Evolutionary conservation across 2,329 filamentous ascomycete genomes (phyloP).

Genomic region (Exophiala spinifera): DNA sequence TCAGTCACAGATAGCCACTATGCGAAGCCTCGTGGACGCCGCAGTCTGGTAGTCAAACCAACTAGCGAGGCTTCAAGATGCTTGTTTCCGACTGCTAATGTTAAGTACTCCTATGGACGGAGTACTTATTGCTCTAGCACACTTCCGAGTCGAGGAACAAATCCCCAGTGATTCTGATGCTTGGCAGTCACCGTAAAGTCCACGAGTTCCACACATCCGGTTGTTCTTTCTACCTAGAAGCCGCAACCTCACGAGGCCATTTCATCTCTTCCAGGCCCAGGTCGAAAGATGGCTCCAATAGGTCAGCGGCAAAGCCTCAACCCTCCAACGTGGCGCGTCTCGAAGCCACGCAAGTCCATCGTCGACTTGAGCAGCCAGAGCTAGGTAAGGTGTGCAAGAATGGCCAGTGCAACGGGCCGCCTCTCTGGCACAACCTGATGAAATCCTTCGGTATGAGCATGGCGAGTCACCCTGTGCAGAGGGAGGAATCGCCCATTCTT

Average conservation of each 20-base stretch:
- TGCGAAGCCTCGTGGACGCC: too few relatives aligned
- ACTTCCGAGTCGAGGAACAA: too few relatives aligned
- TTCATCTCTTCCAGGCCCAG: neutral
- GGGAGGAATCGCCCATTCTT: too few relatives aligned
- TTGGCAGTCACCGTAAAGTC: too few relatives aligned
- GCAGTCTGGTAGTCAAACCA: too few relatives aligned
- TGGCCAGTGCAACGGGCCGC: constrained; percentile 33
- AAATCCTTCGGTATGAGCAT: constrained; percentile 34
- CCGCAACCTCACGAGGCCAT: neutral
- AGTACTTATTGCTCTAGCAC: too few relatives aligned
- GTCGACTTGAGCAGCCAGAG: neutral
- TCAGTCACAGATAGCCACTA: too few relatives aligned
- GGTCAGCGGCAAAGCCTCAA: neutral
- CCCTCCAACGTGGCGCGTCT: neutral
- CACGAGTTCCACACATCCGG: too few relatives aligned
- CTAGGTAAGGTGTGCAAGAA: constrained; percentile 36
- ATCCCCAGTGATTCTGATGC: too few relatives aligned
- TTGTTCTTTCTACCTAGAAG: neutral
- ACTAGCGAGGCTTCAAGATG: too few relatives aligned
- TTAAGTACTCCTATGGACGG: too few relatives aligned
- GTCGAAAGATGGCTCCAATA: neutral
- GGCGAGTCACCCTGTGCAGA: constrained; percentile 34
- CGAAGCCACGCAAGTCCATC: neutral
- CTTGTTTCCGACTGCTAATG: too few relatives aligned
- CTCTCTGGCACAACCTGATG: constrained; percentile 31